Base-by-base conservation (phyloP, 768 basidiomycete species). In the Lenzites betulinus region DNA sequence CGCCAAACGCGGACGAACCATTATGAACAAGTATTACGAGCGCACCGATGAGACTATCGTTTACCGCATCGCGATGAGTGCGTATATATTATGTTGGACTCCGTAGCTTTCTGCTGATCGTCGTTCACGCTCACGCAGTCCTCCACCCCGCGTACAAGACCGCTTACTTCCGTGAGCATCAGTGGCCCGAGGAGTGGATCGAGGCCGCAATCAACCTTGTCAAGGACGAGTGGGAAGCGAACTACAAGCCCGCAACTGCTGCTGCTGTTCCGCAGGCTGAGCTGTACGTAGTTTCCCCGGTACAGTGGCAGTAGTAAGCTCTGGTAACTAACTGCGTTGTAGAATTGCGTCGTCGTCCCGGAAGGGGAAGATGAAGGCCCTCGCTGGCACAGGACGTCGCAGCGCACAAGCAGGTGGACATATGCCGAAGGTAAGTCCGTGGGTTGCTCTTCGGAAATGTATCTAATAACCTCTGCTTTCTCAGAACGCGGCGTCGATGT, bases 11-110 rank as follows among this genome's bases (percentile, higher is more conserved):
- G 72, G 68, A 0, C 57, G 38, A 1, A 25, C 36, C 0, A 58
- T 72, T 41, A 43, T 75, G 18, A 70, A 72, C 58, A 74, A 72
- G 59, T 75, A 74, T 56, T 75, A 73, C 54, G 28, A 55, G 0
- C 43, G 44, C 0, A 73, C 70, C 0, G 71, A 73, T 58, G 62
- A 71, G 2, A 67, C 69, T 0, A 42, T 62, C 16, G 63, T 71
- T 2, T 70, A 70, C 30, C 64, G 70, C 1, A 57, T 72, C 13
- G 67, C 70, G 0, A 71, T 73, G 70, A 64, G 72, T 73, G 35
- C n/a, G n/a, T n/a, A n/a, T n/a, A n/a, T n/a, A 36, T 35, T 4
- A 62, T 69, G 22, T 13, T 51, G 22, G 59, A 13, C 46, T 47
- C 42, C 51, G 12, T 42, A 25, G 22, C n/a, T n/a, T 48, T 20